Evolutionary conservation across 345 rosid genomes (phyloP).

Genomic region (Dipteronia dyeriana): DNA sequence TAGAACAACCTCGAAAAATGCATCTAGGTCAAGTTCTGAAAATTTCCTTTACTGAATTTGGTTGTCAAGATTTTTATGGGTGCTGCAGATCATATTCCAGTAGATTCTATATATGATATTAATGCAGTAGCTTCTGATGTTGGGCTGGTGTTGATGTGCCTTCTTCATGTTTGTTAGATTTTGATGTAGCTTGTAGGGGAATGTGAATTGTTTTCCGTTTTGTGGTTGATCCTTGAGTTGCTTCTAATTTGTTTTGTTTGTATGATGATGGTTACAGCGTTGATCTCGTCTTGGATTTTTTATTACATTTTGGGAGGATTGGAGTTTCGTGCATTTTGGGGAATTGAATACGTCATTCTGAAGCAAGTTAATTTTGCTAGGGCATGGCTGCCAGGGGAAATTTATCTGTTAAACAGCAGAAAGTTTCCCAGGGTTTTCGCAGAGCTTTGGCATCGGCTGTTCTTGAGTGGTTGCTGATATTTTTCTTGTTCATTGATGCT

Average conservation of each 20-base stretch:
- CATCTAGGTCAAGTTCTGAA: not conserved
- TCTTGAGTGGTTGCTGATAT: constrained; percentile 79
- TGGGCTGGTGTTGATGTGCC: not conserved
- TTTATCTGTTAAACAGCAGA: constrained; percentile 46
- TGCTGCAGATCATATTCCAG: not conserved
- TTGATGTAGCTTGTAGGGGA: not conserved
- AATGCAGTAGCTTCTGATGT: not conserved
- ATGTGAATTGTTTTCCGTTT: not conserved
- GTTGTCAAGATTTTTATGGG: not conserved
- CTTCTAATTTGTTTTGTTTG: constrained; percentile 14
- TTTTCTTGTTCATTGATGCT: constrained; percentile 67
- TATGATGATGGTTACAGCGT: constrained; percentile 32
- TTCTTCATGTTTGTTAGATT: not conserved
- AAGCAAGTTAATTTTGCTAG: constrained; percentile 22
- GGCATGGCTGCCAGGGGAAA: constrained; percentile 50
- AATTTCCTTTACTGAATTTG: not conserved
- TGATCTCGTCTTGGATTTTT: constrained; percentile 21
- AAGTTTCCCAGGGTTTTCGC: constrained; percentile 36
- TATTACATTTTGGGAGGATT: constrained; percentile 28
- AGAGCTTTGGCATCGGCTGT: constrained; percentile 64
- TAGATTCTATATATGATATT: not conserved
- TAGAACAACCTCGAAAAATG: not conserved
- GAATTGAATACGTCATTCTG: constrained; percentile 15
- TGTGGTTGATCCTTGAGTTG: not conserved
- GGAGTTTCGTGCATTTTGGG: constrained; percentile 20